Base-by-base conservation (phyloP, 805 yeast species). In the Wickerhamomyces tratensis region DNA sequence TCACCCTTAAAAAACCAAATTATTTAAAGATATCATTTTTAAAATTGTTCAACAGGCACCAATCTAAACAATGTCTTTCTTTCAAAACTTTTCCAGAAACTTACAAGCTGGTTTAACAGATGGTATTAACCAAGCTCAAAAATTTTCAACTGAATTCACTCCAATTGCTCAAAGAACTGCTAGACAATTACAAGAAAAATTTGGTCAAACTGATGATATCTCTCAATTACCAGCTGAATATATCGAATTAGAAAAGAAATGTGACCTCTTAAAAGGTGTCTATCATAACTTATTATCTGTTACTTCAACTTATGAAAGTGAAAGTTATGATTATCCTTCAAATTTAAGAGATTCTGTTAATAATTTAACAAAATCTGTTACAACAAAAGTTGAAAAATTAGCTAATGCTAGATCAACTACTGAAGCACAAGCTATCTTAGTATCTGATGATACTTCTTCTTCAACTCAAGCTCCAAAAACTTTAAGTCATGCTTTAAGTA, bases 161-260 rank as follows among this genome's bases (percentile, higher is more conserved):
- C 86, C 86, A 14, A 67, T 82, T 46, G 94, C 94, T 36, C 85
- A 81, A 63, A 76, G 94, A 57, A 86, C 95, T 14, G 77, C 80
- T 39, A 77, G 93, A 47, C 60, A 82, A 59, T 76, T 86, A 38
- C 91, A 85, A 62, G 95, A 86, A 62, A 75, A 67, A 52, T 73
- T 86, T 27, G 94, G 94, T 39, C 77, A 81, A 50, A 85, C 80
- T 35, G 86, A 82, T 41, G 95, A 86, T 57, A 82, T 84, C 54
- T 82, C 91, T 43, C 89, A 86, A 57, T 71, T 86, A 49, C 95
- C 95, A 31, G 77, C 79, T 44, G 95, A 86, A 60, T 86, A 85
- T 59, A 65, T 81, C 41, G 81, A 78, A 46, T 72, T 86, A 50
- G 95, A 86, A 63, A 68, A 71, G 48, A 79, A 77, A 54, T 76